Conservation (phyloP, 2,329 filamentous ascomycete genomes). For the Fusarium incarnatum region DNA sequence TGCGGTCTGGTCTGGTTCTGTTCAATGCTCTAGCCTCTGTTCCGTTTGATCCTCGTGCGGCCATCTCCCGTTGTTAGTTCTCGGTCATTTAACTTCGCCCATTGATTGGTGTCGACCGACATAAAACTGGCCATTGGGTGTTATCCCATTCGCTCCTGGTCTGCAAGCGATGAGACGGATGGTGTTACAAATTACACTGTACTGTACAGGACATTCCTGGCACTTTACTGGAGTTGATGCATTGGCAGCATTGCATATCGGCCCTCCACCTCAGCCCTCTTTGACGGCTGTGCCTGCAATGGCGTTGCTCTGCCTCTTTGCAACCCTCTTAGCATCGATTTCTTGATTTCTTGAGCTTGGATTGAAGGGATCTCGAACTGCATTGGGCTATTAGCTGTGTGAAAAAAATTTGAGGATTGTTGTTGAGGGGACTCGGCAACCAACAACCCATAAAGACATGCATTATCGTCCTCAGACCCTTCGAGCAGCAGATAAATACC, state of each 20-base stretch:
- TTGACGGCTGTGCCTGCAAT: slow-evolving; percentile 45
- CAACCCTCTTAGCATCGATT: slow-evolving; percentile 13
- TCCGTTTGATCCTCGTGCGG: slow-evolving; percentile 32
- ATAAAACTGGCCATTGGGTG: slow-evolving; percentile 5
- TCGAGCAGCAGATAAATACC: slow-evolving; percentile 18
- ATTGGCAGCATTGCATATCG: slow-evolving; percentile 42
- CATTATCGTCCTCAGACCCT: slow-evolving; percentile 2
- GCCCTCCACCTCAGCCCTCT: slow-evolving; percentile 48
- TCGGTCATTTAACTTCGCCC: slow-evolving; percentile 3
- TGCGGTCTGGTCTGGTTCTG: slow-evolving; percentile 1
- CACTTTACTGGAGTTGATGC: slow-evolving; percentile 19
- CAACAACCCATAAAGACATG: neutral
- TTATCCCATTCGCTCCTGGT: slow-evolving; percentile 16
- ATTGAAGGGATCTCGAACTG: neutral
- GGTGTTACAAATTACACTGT: slow-evolving; percentile 10
- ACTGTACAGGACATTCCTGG: neutral
- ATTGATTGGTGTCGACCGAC: slow-evolving; percentile 16
- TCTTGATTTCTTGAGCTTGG: neutral
- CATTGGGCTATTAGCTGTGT: slow-evolving; percentile 1
- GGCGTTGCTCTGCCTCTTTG: slow-evolving; percentile 40
- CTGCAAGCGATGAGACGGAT: slow-evolving; percentile 15
- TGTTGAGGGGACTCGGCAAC: slow-evolving; percentile 4
- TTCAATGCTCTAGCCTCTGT: slow-evolving; percentile 5
- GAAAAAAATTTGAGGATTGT: neutral
- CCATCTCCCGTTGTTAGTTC: slow-evolving; percentile 11